Conservation (phyloP, 2,329 filamentous ascomycete species). For the Phialemoniopsis sp. region DNA sequence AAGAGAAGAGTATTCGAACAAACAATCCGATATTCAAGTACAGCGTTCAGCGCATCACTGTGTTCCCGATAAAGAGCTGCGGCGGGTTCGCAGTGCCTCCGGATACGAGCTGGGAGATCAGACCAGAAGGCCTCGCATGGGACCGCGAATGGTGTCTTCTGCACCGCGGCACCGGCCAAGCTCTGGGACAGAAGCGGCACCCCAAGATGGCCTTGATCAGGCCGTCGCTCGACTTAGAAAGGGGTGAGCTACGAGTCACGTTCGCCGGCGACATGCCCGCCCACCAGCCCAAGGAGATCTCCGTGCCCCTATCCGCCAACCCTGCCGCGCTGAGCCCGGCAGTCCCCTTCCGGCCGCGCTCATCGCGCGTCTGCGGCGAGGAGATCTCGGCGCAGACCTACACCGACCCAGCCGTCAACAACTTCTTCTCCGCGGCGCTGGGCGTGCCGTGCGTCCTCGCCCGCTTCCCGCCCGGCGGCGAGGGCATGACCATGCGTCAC, state of each 20-base stretch:
- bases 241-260: conserved; percentile 60
- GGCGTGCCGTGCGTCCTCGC: conserved; percentile 80
- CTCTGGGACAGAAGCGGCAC: conserved; percentile 83
- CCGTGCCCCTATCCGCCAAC: conserved; percentile 64
- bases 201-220: conserved; percentile 82
- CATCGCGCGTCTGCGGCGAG: conserved; percentile 81
- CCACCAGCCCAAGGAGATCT: conserved; percentile 29
- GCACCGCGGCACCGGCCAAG: conserved; percentile 78
- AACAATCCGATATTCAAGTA: neutral
- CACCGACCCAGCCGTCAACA: conserved; percentile 56
- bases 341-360: conserved; percentile 30
- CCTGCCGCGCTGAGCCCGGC: conserved; percentile 46
- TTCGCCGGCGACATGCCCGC: conserved; percentile 30
- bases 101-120: conserved; percentile 68
- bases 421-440: conserved; percentile 74
- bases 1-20: neutral
- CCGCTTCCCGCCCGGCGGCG: conserved; percentile 69
- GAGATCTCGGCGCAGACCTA: conserved; percentile 69
- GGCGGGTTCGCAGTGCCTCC: conserved; percentile 69
- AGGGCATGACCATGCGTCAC: conserved; percentile 57
- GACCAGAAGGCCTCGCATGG: conserved; percentile 81
- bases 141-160: conserved; percentile 96
- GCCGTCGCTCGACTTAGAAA: conserved; percentile 67
- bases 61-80: conserved; percentile 96
- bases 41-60: conserved; percentile 58